Evolutionary conservation across 2,329 filamentous ascomycete species (phyloP), one percentile per base, ranked within the genome.

Genomic region (Coniella vitis): DNA sequence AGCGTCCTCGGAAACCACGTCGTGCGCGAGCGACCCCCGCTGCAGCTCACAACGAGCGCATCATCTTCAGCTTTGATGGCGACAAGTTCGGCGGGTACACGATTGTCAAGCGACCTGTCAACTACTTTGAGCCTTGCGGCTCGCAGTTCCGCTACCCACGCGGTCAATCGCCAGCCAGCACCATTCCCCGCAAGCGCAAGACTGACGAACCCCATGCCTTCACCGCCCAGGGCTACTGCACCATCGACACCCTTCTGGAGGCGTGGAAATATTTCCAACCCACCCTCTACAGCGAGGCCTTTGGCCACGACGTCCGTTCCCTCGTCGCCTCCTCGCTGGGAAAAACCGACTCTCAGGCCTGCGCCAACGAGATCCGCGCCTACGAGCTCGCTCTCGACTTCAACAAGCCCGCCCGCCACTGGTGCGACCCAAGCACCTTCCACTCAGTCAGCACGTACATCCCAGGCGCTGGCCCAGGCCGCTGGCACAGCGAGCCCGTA

Each of bases 241-340:
- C 40, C 40, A 25, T 13, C 10, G 25, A 19, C 8, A 34, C 32
- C 16, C 40, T 42, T 9, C 4, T 14, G 4, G 17, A 17, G 3
- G 40, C 40, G 10, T 42, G 31, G 4, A 16, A 42, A 14, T 42
- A 42, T n/a, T 42, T 42, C 40, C n/a, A 42, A 25, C 19, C 40
- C 8, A 25, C 16, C 21, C 7, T 42, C 10, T 17, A 42, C 17
- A 34, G 16, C 10, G 40, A 17, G n/a, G 7, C 12, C 5, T 3
- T 34, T 12, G 1, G 31, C 9, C n/a, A 34, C 16, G 40, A 42
- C 21, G 32, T 42, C 29, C n/a, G n/a, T 16, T 2, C 10, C 22
- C 16, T 21, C 25, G 20, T 20, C 5, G 16, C n/a, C 2, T n/a
- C n/a, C n/a, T n/a, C n/a, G n/a, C n/a, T n/a, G n/a, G 13, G 7